Evolutionary conservation across 768 basidiomycete genomes (phyloP).

Genomic region (Rhodotorula kratochvilovae): DNA sequence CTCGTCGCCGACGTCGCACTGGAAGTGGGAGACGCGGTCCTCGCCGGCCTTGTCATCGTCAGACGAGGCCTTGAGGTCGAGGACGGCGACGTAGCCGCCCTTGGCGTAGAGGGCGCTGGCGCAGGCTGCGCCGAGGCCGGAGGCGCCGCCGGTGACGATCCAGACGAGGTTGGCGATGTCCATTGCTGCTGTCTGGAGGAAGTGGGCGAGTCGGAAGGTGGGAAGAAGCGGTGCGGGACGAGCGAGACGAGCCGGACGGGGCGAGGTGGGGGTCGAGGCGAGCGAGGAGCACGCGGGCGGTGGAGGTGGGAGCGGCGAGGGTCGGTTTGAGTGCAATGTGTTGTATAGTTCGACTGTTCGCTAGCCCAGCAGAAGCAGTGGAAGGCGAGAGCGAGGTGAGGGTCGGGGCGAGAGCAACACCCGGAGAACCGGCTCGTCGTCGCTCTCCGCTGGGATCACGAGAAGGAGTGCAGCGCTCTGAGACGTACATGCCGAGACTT

Average conservation of each 20-base stretch:
- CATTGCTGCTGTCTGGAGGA: neutral
- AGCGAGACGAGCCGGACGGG: neutral
- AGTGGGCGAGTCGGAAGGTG: neutral
- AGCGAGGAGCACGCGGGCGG: too few relatives aligned
- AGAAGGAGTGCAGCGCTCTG: too few relatives aligned
- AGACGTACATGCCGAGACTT: too few relatives aligned
- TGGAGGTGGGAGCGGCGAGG: too few relatives aligned
- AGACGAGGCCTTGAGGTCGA: constrained; percentile 49
- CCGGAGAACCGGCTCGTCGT: too few relatives aligned
- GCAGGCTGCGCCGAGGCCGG: constrained; percentile 22
- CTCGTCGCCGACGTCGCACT: constrained; percentile 46
- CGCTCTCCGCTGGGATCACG: too few relatives aligned
- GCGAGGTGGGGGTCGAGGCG: neutral
- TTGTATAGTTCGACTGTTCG: too few relatives aligned
- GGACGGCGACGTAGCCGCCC: constrained; percentile 54
- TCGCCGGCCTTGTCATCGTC: too few relatives aligned
- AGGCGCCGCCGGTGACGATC: constrained; percentile 31
- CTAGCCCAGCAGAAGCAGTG: too few relatives aligned
- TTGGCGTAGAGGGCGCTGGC: constrained; percentile 51
- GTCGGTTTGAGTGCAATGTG: too few relatives aligned
- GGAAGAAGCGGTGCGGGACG: neutral
- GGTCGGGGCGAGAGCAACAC: too few relatives aligned
- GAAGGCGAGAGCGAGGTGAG: too few relatives aligned
- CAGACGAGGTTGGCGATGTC: constrained; percentile 18
- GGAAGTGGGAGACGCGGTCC: constrained; percentile 19